Conservation (phyloP, 2,329 filamentous ascomycete species). For the Colletotrichum neosansevieriae region DNA sequence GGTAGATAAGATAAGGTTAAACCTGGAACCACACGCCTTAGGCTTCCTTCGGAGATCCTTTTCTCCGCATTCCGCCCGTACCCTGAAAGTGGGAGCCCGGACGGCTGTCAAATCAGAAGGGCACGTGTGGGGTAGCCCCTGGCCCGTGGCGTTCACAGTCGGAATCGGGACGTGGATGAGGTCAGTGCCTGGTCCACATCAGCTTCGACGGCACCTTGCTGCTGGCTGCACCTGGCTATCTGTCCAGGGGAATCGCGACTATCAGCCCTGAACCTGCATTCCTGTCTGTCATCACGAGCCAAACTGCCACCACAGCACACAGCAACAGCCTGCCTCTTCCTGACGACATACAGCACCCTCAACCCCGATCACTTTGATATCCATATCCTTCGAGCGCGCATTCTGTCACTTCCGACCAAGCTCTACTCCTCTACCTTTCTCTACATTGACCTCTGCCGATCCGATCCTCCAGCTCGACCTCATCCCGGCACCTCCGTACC, state of each 20-base stretch:
- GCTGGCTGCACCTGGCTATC: conserved; percentile 15
- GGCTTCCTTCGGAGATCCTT: conserved; percentile 18
- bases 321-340: neutral
- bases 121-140: neutral
- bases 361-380: neutral
- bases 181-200: conserved; percentile 39
- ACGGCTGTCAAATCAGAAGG: conserved; percentile 20
- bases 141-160: conserved; percentile 12
- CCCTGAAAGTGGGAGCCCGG: too few species aligned
- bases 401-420: conserved; percentile 2
- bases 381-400: neutral
- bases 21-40: neutral
- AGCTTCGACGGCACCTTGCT: conserved; percentile 32
- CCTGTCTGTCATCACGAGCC: neutral
- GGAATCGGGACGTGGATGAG: conserved; percentile 34
- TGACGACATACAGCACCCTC: neutral
- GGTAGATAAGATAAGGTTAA: conserved; percentile 34
- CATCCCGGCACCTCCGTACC: conserved; percentile 26
- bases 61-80: conserved; percentile 33
- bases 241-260: conserved; percentile 37
- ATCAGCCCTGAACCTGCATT: conserved; percentile 16
- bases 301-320: conserved; percentile 6
- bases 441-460: conserved; percentile 14
- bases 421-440: neutral
- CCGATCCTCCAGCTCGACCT: conserved; percentile 7